Evolutionary conservation across 73 alveolate genomes (phyloP).

Genomic region (Paramecium sonneborni): DNA sequence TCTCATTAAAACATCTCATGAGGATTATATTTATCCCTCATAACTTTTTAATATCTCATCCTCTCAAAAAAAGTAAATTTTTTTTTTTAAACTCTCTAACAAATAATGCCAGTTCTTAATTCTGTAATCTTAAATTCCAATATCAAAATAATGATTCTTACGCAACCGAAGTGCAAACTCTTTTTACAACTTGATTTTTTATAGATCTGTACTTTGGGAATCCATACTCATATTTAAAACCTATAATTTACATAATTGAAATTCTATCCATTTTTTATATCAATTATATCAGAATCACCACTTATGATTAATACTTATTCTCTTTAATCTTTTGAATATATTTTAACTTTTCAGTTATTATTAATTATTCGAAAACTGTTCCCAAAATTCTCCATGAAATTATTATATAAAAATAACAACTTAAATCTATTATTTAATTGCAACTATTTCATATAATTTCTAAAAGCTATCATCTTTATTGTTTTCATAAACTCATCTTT

Average conservation of each 20-base stretch:
- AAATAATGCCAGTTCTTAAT: background rate
- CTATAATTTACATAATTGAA: background rate
- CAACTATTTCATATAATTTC: background rate
- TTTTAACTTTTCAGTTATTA: background rate
- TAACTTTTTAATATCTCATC: background rate
- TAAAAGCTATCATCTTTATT: constrained; percentile 13
- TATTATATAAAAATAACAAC: background rate
- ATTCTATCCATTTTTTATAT: background rate
- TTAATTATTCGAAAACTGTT: background rate
- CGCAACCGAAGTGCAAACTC: constrained; percentile 46
- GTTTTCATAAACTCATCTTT: background rate
- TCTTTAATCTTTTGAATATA: background rate
- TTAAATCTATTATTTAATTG: background rate
- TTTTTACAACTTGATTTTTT: constrained; percentile 29
- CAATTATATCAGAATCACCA: constrained; percentile 52
- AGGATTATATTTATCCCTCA: background rate
- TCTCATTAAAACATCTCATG: constrained; percentile 13
- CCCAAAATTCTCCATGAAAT: constrained; percentile 25
- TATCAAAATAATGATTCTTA: background rate
- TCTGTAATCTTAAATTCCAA: background rate
- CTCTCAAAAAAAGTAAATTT: background rate
- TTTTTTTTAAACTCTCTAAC: constrained; percentile 10
- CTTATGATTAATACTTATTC: background rate
- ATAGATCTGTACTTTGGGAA: constrained; percentile 8
- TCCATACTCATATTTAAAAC: background rate